Evolutionary conservation across 2,329 filamentous ascomycete genomes (phyloP).

Genomic region (Fusarium buxicola): DNA sequence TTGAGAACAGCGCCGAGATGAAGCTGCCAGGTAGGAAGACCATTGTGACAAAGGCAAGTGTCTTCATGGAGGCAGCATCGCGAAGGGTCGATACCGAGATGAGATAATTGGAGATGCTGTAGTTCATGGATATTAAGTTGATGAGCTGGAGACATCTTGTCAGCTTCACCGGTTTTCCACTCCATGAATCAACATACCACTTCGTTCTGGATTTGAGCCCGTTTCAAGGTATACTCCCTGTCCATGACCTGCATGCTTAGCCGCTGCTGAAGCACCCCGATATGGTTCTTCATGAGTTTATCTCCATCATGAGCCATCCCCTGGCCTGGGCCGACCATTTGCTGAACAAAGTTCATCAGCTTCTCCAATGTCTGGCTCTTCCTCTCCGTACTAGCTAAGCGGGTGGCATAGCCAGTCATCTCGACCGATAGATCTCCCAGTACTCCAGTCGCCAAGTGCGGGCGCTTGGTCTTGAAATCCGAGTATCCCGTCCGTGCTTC

Average conservation of each 20-base stretch:
- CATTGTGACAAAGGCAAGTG: slow-evolving; percentile 57
- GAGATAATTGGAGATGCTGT: slow-evolving; percentile 51
- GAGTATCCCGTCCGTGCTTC: slow-evolving; percentile 53
- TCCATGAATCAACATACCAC: slow-evolving; percentile 46
- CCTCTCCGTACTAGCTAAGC: slow-evolving; percentile 53
- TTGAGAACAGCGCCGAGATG: slow-evolving; percentile 56
- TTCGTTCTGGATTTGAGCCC: slow-evolving; percentile 55
- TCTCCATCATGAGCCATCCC: slow-evolving; percentile 15
- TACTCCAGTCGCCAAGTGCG: slow-evolving; percentile 46
- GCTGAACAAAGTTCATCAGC: slow-evolving; percentile 49
- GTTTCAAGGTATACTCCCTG: slow-evolving; percentile 51
- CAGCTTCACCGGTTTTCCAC: neutral
- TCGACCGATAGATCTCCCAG: slow-evolving; percentile 49
- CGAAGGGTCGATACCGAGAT: slow-evolving; percentile 53
- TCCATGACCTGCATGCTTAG: slow-evolving; percentile 53
- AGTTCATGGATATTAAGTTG: slow-evolving; percentile 53
- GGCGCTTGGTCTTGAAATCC: slow-evolving; percentile 46
- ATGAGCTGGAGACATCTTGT: slow-evolving; percentile 47
- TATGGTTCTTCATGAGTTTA: slow-evolving; percentile 44
- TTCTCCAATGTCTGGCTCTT: slow-evolving; percentile 52
- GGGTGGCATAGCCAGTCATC: slow-evolving; percentile 51
- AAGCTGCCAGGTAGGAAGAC: slow-evolving; percentile 58
- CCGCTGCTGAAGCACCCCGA: slow-evolving; percentile 48
- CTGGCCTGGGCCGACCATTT: neutral
- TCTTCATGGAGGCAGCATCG: slow-evolving; percentile 59